Evolutionary conservation across 345 rosid species (phyloP).

Genomic region (Populus pruinosa): DNA sequence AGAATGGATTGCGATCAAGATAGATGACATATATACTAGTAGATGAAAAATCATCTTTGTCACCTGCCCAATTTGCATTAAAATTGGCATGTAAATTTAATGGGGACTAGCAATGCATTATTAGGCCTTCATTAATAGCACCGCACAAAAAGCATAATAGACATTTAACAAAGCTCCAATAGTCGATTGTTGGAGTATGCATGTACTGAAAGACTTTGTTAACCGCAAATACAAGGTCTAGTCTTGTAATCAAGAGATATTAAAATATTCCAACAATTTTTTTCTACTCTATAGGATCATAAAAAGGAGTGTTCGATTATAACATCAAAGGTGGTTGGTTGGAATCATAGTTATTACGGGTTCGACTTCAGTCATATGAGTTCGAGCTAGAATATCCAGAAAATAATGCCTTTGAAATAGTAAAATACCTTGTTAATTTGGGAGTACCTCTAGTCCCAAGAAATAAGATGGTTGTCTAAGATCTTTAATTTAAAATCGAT

Average conservation of each 20-base stretch:
- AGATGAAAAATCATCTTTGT: not conserved
- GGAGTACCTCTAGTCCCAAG: too few species aligned
- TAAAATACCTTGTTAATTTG: not conserved
- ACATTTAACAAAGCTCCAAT: not conserved
- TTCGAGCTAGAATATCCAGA: fast-evolving
- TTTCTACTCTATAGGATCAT: fast-evolving
- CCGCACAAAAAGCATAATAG: fast-evolving
- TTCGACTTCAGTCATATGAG: not conserved
- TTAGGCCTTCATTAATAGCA: not conserved
- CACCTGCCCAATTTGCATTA: fast-evolving
- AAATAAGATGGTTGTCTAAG: too few species aligned
- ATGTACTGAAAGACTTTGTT: not conserved
- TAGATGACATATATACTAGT: fast-evolving
- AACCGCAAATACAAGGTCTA: fast-evolving
- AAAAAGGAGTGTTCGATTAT: fast-evolving
- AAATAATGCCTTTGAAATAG: too few species aligned
- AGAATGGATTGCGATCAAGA: not conserved
- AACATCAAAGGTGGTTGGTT: not conserved
- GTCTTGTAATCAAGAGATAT: too few species aligned
- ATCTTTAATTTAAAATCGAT: too few species aligned
- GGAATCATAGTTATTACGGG: not conserved
- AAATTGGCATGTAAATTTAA: not conserved
- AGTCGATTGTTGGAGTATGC: not conserved
- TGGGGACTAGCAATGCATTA: not conserved
- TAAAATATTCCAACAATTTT: fast-evolving